These are phyloP conservation scores for Simmondsia chinensis DNA, from an alignment of 148 eudicot species.

Conservation along the genomic window DNA sequence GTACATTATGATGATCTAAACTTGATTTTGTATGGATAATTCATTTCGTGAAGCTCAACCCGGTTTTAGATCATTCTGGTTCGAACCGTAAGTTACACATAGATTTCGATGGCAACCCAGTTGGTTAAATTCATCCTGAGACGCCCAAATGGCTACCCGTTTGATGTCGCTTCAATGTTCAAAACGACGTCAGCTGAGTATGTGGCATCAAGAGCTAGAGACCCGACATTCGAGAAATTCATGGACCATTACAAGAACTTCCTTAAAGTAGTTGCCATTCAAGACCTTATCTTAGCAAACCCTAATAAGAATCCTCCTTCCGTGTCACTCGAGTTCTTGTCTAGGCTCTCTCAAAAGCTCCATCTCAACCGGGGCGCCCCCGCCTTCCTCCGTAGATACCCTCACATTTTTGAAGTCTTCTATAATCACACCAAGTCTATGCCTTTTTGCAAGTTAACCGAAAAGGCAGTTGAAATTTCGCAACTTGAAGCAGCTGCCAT, in stretches of 20 bases:
- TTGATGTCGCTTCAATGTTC: slow-evolving; percentile 4
- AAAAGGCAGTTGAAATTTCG: slow-evolving; percentile 26
- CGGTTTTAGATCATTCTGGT: too few relatives aligned
- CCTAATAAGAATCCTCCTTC: slow-evolving; percentile 51
- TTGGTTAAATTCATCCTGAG: slow-evolving; percentile 22
- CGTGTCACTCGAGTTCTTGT: slow-evolving; percentile 64
- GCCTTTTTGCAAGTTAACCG: slow-evolving; percentile 45
- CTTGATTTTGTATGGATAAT: too few relatives aligned
- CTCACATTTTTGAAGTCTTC: slow-evolving; percentile 60
- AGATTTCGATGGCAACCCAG: slow-evolving; percentile 43
- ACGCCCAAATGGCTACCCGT: slow-evolving; percentile 9
- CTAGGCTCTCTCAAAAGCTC: slow-evolving; percentile 64
- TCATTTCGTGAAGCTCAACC: too few relatives aligned
- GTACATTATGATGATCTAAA: too few relatives aligned
- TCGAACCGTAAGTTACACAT: too few relatives aligned
- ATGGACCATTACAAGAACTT: slow-evolving; percentile 86
- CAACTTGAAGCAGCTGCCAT: slow-evolving; percentile 42
- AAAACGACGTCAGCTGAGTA: slow-evolving; percentile 59
- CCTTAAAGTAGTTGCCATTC: slow-evolving; percentile 59
- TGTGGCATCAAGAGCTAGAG: slow-evolving; percentile 67
- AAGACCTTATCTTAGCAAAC: slow-evolving; percentile 74
- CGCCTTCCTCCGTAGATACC: slow-evolving; percentile 59
- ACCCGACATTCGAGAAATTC: slow-evolving; percentile 79
- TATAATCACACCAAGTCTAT: slow-evolving; percentile 31
- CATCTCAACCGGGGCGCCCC: slow-evolving; percentile 86